Evolutionary conservation across 177 flowering plant species (phyloP).

Genomic region (Vitis hybrid): DNA sequence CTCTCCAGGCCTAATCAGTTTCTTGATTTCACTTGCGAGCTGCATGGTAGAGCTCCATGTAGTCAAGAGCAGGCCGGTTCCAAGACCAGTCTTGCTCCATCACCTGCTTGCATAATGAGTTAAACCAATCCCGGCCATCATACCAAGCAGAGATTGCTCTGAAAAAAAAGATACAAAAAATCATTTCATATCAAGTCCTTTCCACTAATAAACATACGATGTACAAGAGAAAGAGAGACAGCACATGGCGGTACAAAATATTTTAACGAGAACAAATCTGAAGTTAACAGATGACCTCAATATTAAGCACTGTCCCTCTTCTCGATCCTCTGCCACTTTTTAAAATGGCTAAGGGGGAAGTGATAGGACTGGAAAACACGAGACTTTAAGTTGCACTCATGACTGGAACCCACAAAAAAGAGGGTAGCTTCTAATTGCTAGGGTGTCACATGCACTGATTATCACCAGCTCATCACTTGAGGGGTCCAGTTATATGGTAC

Average conservation of each 20-base stretch:
- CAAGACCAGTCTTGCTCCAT: constrained; percentile 99
- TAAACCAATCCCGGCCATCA: constrained; percentile 72
- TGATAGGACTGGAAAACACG: too few species aligned
- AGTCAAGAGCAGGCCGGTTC: constrained; percentile 96
- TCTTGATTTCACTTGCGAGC: constrained; percentile 55
- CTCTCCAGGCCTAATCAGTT: neutral
- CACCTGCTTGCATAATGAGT: constrained; percentile 72
- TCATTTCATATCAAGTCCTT: neutral
- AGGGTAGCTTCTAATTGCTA: too few species aligned
- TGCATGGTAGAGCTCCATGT: constrained; percentile 87
- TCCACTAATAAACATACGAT: neutral
- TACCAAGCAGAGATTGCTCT: constrained; percentile 95
- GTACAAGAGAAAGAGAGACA: neutral
- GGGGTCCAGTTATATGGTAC: too few species aligned
- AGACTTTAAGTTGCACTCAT: too few species aligned
- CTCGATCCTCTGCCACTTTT: too few species aligned
- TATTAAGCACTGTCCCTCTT: too few species aligned
- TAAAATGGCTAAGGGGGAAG: too few species aligned
- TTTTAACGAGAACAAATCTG: too few species aligned
- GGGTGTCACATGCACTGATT: too few species aligned
- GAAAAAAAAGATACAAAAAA: constrained; percentile 12
- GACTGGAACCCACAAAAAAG: too few species aligned
- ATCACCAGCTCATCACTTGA: too few species aligned
- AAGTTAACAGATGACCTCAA: neutral
- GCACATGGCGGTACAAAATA: too few species aligned